Evolutionary conservation across 495 filamentous ascomycete genomes (phyloP), one percentile per base, ranked within the genome.

Genomic region (Penicillium canariense): DNA sequence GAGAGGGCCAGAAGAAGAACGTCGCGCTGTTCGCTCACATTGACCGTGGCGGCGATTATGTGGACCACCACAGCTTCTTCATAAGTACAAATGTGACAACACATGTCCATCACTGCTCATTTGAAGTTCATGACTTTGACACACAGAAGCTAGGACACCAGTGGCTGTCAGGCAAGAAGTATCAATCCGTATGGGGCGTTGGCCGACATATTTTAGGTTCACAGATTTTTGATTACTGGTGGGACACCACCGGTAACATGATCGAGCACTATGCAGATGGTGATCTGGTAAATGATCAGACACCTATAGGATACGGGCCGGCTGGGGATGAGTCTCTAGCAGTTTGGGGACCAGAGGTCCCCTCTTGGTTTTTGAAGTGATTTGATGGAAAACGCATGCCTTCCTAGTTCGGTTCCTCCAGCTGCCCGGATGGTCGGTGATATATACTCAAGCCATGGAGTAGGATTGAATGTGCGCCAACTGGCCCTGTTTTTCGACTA

Each of bases 141-240:
- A 82, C 84, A 0, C 87, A 90, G 71, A 72, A 84, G 30, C 74
- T 90, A 4, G 88, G 88, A 2, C 88, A 91, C 65, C 78, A 87
- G 46, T 89, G 84, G 82, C 75, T 91, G 7, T 74, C 75, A 0
- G 64, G 78, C 53, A 82, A 85, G 65, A 81, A 80, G 1, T 87
- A 88, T 62, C 74, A 78, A 52, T 81, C 80, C 53, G 85, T 85
- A 50, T 91, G 88, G 88, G 87, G 87, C 0, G 80, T 91, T 5
- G 88, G 88, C 11, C 67, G 88, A 22, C 88, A 91, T 67, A 79
- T 89, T 31, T 78, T 90, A 55, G 87, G 87, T 4, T 83, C 78
- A 39, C 87, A 90, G 68, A 85, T 90, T 22, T 89, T 89, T 58
- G 87, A 90, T 65, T 90, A 90, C 66, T 90, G 87, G 86, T 87